Evolutionary conservation across 495 filamentous ascomycete genomes (phyloP), one percentile per base, ranked within the genome.

Genomic region (Penicillium maclennaniae): DNA sequence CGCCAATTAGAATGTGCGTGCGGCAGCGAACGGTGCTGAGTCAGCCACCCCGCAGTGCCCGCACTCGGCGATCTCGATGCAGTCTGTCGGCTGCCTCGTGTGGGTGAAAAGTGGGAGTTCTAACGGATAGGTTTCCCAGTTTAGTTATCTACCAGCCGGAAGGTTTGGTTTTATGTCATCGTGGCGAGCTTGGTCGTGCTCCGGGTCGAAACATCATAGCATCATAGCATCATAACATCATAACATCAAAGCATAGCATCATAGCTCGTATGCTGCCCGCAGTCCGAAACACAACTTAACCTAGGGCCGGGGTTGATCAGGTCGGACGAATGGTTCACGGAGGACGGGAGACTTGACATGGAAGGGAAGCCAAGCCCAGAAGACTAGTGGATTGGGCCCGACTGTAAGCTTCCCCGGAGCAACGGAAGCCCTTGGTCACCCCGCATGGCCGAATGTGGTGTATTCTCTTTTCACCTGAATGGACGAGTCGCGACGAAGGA

Each of bases 381-480:
- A 27, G 21, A 7, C 19, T 31, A 37, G 21, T 15, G 17, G 28
- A 17, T 21, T 23, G 7, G 19, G 34, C 7, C 25, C 16, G 19
- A 48, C 27, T 12, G 25, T 52, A 49, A 55, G 53, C 52, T 70
- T 68, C 60, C 61, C 72, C 72, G 72, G 72, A 66, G 68, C 62
- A 75, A 75, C 71, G 72, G 72, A 75, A 72, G 65, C 47, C 43
- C 59, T 51, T 52, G 53, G 60, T 54, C 60, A 59, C 68, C 72
- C 69, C 69, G 67, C 68, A 74, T 69, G 62, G 61, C 69, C 68
- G 65, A 69, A 14, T 23, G n/a, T 5, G 14, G 5, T 12, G 14
- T 1, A 12, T 15, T 27, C 47, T 16, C 19, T 28, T 36, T 23
- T 26, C n/a, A 23, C 19, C 27, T 19, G 34, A 36, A 19, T 20